Base-by-base conservation (phyloP, 495 filamentous ascomycete genomes). In the Xylaria flabelliformis region DNA sequence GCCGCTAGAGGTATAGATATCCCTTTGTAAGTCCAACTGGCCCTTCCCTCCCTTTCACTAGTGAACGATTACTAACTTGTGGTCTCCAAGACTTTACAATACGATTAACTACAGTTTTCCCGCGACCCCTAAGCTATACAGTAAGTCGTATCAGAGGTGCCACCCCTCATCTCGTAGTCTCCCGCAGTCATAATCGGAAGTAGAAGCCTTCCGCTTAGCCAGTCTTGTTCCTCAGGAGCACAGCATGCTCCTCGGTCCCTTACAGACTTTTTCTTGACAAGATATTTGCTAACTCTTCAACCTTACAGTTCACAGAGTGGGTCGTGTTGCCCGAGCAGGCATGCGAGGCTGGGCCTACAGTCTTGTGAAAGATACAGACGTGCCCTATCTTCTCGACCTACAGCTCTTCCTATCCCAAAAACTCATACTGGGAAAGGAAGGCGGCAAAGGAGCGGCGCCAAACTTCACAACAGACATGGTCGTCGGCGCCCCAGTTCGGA, bases 81-180 rank as follows among this genome's bases (percentile, higher is more conserved):
- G 1, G 29, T 64, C 1, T 36, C 44, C 7, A 42, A 71, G 69
- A 41, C 89, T 99, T 13, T 94, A 94, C 51, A 98, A 99, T 78
- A 96, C 98, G 64, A 96, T 99, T 83, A 98, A 99, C 84, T 99
- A 97, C 84, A 94, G 98, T 73, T 98, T 99, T 77, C 96, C 96
- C 4, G 91, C 95, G 6, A 95, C 98, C 75, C 94, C 96, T 32
- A 99, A 99, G 80, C 90, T 98, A 21, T 98, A 95, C 75, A 29
- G 69, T 71, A 71, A 65, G 69, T 71, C 4, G 17, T 39, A 34
- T 41, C n/a, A 39, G 9, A 4, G 17, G 13, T 48, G 5, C 0
- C 2, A 2, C 7, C 7, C 34, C 24, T 26, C 21, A 4, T 59
- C 55, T 59, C 5, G 4, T 24, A 17, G 13, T 17, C 53, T 7